Conservation (phyloP, 208 protist genomes). For the Leishmania gerbilli region DNA sequence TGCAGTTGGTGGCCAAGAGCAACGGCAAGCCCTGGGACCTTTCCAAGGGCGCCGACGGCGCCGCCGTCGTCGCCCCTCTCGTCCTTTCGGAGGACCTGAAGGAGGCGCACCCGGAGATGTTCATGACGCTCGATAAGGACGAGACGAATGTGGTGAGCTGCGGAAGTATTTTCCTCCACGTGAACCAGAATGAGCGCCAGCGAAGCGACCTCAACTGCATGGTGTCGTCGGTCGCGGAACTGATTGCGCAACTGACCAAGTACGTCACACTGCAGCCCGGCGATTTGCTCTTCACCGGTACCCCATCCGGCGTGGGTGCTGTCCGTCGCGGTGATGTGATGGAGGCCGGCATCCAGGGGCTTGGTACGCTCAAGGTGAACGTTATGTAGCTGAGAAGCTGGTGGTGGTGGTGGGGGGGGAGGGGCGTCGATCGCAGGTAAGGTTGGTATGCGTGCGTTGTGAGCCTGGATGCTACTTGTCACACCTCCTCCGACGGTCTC, state of each 20-base stretch:
- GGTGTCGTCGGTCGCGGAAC: constrained; percentile 59
- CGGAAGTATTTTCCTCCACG: constrained; percentile 55
- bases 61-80: constrained; percentile 56
- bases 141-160: constrained; percentile 19
- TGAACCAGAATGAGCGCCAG: constrained; percentile 76
- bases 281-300: constrained; percentile 90
- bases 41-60: constrained; percentile 84
- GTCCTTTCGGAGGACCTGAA: constrained; percentile 42
- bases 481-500: neutral
- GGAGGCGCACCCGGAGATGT: constrained; percentile 40
- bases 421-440: neutral
- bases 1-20: constrained; percentile 75
- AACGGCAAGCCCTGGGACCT: constrained; percentile 83
- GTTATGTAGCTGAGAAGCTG: constrained; percentile 25
- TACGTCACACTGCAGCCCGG: constrained; percentile 78
- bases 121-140: constrained; percentile 25
- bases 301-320: constrained; percentile 78
- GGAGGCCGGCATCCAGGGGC: constrained; percentile 54
- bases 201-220: constrained; percentile 61
- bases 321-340: constrained; percentile 77
- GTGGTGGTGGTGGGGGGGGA: neutral
- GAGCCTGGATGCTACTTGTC: neutral
- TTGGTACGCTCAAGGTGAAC: constrained; percentile 50
- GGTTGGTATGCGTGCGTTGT: neutral
- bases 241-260: constrained; percentile 65